A percentile compares a stretch with the other conserved stretches of the same genome.
Evolutionary conservation across 306 rosid species (phyloP).

Genomic region (Cucurbita maxima): DNA sequence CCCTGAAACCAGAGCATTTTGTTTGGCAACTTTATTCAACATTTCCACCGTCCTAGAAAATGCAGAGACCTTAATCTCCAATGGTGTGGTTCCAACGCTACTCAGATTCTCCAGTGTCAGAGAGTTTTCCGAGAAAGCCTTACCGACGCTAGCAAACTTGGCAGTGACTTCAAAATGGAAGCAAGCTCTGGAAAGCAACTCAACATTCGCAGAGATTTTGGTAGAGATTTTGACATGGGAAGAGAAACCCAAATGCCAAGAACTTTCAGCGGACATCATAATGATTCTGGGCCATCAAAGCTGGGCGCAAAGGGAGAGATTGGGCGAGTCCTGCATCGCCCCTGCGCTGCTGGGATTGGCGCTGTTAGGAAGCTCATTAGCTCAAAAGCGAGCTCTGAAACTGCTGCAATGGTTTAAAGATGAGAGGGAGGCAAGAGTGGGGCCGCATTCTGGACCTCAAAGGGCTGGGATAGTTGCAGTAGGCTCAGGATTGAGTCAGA

Average conservation of each 20-base stretch:
- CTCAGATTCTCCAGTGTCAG: constrained; percentile 24
- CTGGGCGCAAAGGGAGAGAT: constrained; percentile 48
- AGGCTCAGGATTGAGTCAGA: constrained; percentile 36
- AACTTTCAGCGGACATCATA: constrained; percentile 55
- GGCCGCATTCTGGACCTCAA: constrained; percentile 90
- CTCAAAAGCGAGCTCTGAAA: constrained; percentile 68
- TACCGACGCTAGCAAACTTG: constrained; percentile 58
- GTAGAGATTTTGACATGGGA: constrained; percentile 80
- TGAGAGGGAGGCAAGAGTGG: constrained; percentile 52
- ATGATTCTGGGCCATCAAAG: constrained; percentile 87
- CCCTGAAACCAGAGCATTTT: constrained; percentile 26
- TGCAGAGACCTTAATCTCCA: constrained; percentile 39
- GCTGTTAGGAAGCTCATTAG: constrained; percentile 57
- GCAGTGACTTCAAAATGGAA: constrained; percentile 66
- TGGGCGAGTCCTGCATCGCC: constrained; percentile 42
- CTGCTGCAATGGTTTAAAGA: constrained; percentile 76
- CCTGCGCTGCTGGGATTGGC: constrained; percentile 57
- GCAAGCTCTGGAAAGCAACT: constrained; percentile 47
- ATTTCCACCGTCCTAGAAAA: constrained; percentile 56
- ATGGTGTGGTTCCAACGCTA: constrained; percentile 36
- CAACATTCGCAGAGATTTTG: constrained; percentile 31
- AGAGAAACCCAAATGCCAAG: constrained; percentile 69
- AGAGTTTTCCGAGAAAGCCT: constrained; percentile 55
- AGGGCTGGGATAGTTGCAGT: constrained; percentile 29
- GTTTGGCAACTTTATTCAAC: constrained; percentile 52